These are phyloP conservation scores for Prunus armeniaca DNA, from an alignment of 306 rosid species.

Conservation along the genomic window DNA sequence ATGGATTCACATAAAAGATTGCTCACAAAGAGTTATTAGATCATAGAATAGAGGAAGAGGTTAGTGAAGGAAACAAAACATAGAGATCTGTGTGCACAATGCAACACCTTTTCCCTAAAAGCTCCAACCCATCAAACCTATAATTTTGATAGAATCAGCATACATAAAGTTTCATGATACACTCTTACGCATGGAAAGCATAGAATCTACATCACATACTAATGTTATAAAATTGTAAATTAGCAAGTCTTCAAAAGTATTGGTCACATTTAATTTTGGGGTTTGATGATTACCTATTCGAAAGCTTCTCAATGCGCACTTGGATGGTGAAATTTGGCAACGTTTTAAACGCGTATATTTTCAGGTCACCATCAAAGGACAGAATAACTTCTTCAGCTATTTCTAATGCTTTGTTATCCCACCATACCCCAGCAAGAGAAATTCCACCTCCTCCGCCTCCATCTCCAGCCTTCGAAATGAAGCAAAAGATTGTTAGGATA, in stretches of 20 bases:
- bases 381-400: conserved; percentile 70
- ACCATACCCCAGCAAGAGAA: conserved; percentile 84
- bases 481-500: background rate
- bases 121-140: background rate
- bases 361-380: conserved; percentile 70
- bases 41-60: too few relatives aligned
- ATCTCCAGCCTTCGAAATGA: conserved; percentile 71
- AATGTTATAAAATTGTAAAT: background rate
- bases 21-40: background rate
- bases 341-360: conserved; percentile 75
- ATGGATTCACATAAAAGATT: background rate
- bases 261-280: background rate
- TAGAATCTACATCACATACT: background rate
- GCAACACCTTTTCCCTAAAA: background rate
- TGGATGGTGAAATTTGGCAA: conserved; percentile 58
- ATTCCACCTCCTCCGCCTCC: conserved; percentile 90
- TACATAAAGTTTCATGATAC: background rate
- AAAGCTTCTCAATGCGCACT: conserved; percentile 82
- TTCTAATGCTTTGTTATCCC: conserved; percentile 82
- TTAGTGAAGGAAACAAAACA: background rate
- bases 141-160: background rate
- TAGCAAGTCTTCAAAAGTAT: background rate
- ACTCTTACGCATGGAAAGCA: background rate
- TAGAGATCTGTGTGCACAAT: background rate
- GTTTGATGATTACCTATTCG: conserved; percentile 57